These are phyloP conservation scores for Cytospora leucostoma DNA, from an alignment of 2,329 filamentous ascomycete genomes.

Conservation along the genomic window DNA sequence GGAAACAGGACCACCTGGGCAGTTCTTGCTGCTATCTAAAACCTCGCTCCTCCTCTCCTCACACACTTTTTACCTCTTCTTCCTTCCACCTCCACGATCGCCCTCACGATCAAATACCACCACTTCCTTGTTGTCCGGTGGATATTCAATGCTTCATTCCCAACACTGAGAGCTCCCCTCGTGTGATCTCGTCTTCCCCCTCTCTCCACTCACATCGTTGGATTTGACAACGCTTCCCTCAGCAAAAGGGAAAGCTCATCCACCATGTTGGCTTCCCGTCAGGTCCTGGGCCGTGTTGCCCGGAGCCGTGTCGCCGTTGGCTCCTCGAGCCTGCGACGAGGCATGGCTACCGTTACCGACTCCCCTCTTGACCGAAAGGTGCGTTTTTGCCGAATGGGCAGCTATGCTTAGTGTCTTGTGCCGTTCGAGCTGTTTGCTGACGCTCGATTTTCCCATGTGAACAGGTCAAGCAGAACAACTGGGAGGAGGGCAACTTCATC, in stretches of 20 bases:
- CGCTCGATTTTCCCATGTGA: conserved; percentile 14
- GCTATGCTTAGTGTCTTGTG: background rate
- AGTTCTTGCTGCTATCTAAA: conserved; percentile 27
- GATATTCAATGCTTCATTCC: conserved; percentile 25
- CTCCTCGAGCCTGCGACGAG: conserved; percentile 64
- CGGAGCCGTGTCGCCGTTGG: conserved; percentile 59
- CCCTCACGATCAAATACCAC: conserved; percentile 7
- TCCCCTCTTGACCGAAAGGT: conserved; percentile 89
- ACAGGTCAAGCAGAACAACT: conserved; percentile 90
- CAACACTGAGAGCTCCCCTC: conserved; percentile 31
- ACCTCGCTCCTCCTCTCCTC: conserved; percentile 24
- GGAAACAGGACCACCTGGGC: conserved; percentile 13
- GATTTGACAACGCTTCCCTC: conserved; percentile 15
- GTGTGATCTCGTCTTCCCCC: conserved; percentile 28
- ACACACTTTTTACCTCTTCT: conserved; percentile 21
- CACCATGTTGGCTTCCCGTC: conserved; percentile 72
- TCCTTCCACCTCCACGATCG: conserved; percentile 9
- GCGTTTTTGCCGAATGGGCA: conserved; percentile 33
- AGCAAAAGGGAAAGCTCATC: conserved; percentile 29
- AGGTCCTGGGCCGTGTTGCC: conserved; percentile 66
- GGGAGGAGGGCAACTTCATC: conserved; percentile 95
- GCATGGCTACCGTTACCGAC: conserved; percentile 84
- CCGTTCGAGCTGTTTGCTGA: conserved; percentile 19
- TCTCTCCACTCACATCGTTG: conserved; percentile 21
- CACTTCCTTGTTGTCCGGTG: conserved; percentile 17